Percentiles rank a stretch among this genome's conserved stretches.
Conservation (phyloP, 768 basidiomycete species). For the Rhodotorula toruloides region DNA sequence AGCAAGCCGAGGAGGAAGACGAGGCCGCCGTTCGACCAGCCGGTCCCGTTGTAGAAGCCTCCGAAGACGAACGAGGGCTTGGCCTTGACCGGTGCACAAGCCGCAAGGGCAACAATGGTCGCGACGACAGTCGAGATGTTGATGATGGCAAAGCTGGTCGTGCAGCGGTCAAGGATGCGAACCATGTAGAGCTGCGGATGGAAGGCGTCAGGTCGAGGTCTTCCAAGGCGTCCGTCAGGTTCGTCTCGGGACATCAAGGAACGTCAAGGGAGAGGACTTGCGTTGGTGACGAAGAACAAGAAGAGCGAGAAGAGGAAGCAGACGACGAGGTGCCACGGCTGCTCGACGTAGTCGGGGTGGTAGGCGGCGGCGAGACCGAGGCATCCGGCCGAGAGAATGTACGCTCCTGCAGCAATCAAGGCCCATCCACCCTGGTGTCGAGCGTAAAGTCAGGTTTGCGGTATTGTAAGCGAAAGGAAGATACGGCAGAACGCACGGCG, state of each 20-base stretch:
- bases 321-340: constrained; percentile 15
- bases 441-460: background rate
- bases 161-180: constrained; percentile 13
- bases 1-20: constrained; percentile 30
- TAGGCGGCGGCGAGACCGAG: constrained; percentile 19
- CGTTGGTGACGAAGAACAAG: constrained; percentile 21
- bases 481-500: background rate
- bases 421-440: constrained; percentile 14
- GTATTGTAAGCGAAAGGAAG: background rate
- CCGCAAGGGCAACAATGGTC: constrained; percentile 26
- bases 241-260: too few species aligned
- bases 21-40: constrained; percentile 23
- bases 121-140: constrained; percentile 18
- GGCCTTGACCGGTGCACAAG: constrained; percentile 12
- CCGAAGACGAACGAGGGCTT: constrained; percentile 26
- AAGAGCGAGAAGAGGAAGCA: constrained; percentile 5
- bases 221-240: too few species aligned
- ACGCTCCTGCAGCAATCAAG: constrained; percentile 9
- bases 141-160: constrained; percentile 14
- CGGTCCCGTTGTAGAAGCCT: constrained; percentile 26
- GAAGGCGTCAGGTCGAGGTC: too few species aligned
- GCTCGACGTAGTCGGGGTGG: constrained; percentile 11
- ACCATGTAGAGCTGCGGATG: constrained; percentile 26
- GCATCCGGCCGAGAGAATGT: constrained; percentile 9
- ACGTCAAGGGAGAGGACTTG: background rate